phyloP scores from a whole-genome alignment of 1,284 basidiomycete genomes.

The Boletus semigastroideus region DNA sequence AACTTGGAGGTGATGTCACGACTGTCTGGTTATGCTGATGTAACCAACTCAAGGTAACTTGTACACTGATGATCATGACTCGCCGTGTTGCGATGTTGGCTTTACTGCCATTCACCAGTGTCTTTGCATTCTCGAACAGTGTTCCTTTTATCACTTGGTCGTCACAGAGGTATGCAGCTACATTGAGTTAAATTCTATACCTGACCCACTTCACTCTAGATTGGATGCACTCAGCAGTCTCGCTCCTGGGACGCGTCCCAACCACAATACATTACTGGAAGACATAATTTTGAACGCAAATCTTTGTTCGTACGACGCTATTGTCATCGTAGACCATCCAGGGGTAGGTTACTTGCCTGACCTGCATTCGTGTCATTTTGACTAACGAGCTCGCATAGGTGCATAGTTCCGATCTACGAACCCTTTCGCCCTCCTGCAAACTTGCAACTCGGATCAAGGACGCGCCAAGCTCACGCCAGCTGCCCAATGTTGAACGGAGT shows the following conservation, averaged over 20 bases:
- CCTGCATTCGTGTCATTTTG: not conserved
- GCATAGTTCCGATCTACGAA: slow-evolving; percentile 68
- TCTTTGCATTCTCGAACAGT: slow-evolving; percentile 57
- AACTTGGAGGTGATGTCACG: no score
- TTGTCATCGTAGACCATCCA: slow-evolving; percentile 66
- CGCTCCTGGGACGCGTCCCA: slow-evolving; percentile 32
- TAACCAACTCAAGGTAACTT: no score
- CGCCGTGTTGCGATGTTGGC: slow-evolving; percentile 29
- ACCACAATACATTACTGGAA: slow-evolving; percentile 40
- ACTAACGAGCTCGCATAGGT: slow-evolving; percentile 41
- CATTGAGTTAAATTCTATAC: not conserved
- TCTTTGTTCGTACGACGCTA: slow-evolving; percentile 60
- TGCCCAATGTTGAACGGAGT: slow-evolving; percentile 53
- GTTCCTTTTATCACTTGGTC: slow-evolving; percentile 71
- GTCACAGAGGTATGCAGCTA: slow-evolving; percentile 48
- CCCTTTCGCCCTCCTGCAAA: slow-evolving; percentile 50
- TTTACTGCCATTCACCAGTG: slow-evolving; percentile 42
- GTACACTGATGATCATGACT: slow-evolving; percentile 17
- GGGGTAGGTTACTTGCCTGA: slow-evolving; percentile 48
- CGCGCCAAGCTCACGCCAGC: slow-evolving; percentile 56
- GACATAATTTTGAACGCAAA: slow-evolving; percentile 45
- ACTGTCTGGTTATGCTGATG: no score
- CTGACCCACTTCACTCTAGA: slow-evolving; percentile 32
- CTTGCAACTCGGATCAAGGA: slow-evolving; percentile 46
- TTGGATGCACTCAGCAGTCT: slow-evolving; percentile 46